These are phyloP conservation scores for Gardenia jasminoides DNA, from an alignment of 257 asterid genomes.

Conservation along the genomic window DNA sequence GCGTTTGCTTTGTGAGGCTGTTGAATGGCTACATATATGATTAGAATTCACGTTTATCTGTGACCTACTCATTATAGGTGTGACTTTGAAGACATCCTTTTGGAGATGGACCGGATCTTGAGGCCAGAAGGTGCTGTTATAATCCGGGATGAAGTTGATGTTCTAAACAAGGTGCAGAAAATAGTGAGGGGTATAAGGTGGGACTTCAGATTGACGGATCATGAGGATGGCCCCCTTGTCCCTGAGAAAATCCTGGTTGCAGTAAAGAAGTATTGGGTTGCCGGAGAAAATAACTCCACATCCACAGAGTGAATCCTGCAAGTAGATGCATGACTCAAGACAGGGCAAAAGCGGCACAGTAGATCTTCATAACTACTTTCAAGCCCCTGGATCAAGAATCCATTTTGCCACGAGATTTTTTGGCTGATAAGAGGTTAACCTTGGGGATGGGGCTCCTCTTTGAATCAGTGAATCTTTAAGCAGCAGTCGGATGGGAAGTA, in stretches of 20 bases:
- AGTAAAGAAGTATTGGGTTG: constrained; percentile 89
- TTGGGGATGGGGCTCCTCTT: background rate
- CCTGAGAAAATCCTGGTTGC: constrained; percentile 79
- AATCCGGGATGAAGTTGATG: constrained; percentile 81
- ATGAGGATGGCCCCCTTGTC: constrained; percentile 91
- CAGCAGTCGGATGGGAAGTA: constrained; percentile 8
- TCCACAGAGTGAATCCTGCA: constrained; percentile 41
- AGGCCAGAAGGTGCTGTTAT: constrained; percentile 97
- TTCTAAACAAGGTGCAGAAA: constrained; percentile 75
- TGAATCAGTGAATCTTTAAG: constrained; percentile 16
- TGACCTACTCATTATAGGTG: constrained; percentile 45
- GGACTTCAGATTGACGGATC: constrained; percentile 81
- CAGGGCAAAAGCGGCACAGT: constrained; percentile 18
- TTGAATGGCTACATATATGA: background rate
- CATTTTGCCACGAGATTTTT: constrained; percentile 23
- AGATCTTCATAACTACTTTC: constrained; percentile 16
- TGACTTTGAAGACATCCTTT: constrained; percentile 74
- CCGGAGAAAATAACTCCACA: constrained; percentile 61
- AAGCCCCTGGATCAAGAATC: constrained; percentile 16
- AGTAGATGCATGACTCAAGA: constrained; percentile 8
- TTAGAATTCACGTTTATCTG: background rate
- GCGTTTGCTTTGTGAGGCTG: background rate
- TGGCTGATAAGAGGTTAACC: constrained; percentile 18
- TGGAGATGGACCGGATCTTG: constrained; percentile 93
- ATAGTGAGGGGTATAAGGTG: constrained; percentile 76